Evolutionary conservation across 1,139 yeast species (phyloP).

Genomic region (Saccharomyces hybrid): DNA sequence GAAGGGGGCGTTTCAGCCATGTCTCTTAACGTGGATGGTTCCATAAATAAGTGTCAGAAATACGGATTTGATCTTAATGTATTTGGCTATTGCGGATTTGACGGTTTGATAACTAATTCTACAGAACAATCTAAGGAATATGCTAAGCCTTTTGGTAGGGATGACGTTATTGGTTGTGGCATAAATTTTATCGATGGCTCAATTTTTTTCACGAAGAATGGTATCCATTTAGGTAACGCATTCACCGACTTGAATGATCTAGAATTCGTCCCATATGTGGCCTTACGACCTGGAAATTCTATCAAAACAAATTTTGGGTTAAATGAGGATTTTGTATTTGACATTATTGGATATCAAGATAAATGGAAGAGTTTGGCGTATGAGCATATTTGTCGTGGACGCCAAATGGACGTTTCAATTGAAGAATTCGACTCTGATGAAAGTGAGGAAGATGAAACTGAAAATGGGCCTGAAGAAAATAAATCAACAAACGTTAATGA

Average conservation of each 20-base stretch:
- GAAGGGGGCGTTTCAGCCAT: not conserved
- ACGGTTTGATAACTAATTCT: constrained; percentile 42
- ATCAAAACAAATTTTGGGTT: constrained; percentile 68
- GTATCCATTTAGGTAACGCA: constrained; percentile 52
- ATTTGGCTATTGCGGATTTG: constrained; percentile 43
- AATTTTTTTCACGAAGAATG: constrained; percentile 78
- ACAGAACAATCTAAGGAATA: constrained; percentile 33
- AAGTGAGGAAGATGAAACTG: constrained; percentile 3
- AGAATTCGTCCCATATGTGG: constrained; percentile 43
- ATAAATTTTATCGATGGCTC: constrained; percentile 57
- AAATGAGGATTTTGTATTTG: constrained; percentile 52
- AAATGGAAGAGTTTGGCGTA: constrained; percentile 35
- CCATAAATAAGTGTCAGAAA: constrained; percentile 3
- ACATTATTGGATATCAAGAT: constrained; percentile 59
- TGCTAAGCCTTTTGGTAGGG: constrained; percentile 43
- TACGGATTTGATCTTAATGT: constrained; percentile 35
- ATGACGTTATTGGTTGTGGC: constrained; percentile 80
- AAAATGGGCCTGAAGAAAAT: constrained; percentile 1
- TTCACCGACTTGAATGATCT: constrained; percentile 38
- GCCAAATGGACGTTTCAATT: constrained; percentile 9
- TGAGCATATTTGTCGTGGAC: constrained; percentile 21
- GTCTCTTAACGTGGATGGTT: not conserved
- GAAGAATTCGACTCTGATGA: constrained; percentile 12
- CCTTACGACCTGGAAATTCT: constrained; percentile 42
- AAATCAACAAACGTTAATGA: not conserved